Evolutionary conservation across 176 grass and related monocot species (phyloP), one percentile per base, ranked within the genome.

Genomic region (Bothriochloa decipiens): DNA sequence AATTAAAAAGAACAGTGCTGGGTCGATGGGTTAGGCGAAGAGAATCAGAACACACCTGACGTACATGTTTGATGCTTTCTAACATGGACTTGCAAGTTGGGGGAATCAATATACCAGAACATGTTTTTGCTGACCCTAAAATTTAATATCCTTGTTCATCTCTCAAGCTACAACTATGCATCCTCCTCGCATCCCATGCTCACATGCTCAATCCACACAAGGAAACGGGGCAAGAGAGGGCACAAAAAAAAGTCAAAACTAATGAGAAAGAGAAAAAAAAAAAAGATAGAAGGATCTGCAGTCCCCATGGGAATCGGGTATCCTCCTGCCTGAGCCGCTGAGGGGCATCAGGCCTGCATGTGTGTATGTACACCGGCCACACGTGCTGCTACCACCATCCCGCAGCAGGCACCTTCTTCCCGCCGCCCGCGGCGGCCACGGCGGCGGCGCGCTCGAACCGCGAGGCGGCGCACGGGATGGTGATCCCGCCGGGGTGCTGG

Each of bases 401-500:
- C 14, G 62, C 11, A 25, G 22, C 55, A 64, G 50, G 82, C 57
- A 57, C 72, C 46, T 92, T 85, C 88, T 78, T 87, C 58, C 87
- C 68, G 47, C 46, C 85, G 17, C 72, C 89, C 0, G 68, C 75
- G 74, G 84, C 91, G 68, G 91, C 89, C 25, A 82, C 75, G 49
- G 94, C 94, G 53, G 87, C 82, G 7, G 76, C 91, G 33, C 83
- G 82, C 87, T 98, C 96, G 73, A 98, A 98, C 16, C 87, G 13
- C 0, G 93, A 79, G 36, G 86, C 83, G 2, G 93, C 89, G 87
- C 93, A 95, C 3, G 96, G 96, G 81, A 98, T 98, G 60, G 96
- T 98, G 91, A 98, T 98, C 18, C 93, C 93, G 55, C 96, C 93
- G 23, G 96, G 93, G 78, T 98, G 96, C 49, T 88, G 36, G 87